These are phyloP conservation scores for Calocybe gambosa DNA, from an alignment of 1,284 basidiomycete genomes.

Conservation along the genomic window DNA sequence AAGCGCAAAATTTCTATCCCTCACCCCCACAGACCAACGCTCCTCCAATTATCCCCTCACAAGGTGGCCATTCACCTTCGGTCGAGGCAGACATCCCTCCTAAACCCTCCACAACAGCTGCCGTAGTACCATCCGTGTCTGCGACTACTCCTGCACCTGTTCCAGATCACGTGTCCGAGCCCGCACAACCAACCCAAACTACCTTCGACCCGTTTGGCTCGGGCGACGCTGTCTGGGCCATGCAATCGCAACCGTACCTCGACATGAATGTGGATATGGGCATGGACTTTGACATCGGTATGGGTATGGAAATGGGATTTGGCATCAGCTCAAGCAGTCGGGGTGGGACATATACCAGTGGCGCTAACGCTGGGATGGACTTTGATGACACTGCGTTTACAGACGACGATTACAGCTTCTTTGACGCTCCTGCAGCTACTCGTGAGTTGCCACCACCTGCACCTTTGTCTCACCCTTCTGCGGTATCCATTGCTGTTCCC, in stretches of 20 bases:
- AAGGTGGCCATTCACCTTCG: constrained; percentile 22
- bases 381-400: constrained; percentile 61
- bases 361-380: constrained; percentile 24
- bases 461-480: background rate
- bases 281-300: constrained; percentile 37
- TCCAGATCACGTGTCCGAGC: constrained; percentile 6
- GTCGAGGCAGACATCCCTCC: constrained; percentile 14
- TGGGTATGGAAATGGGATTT: constrained; percentile 42
- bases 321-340: constrained; percentile 40
- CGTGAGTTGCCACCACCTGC: constrained; percentile 1
- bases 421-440: constrained; percentile 40
- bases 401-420: constrained; percentile 76
- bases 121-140: constrained; percentile 4
- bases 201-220: constrained; percentile 34
- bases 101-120: background rate
- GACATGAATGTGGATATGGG: constrained; percentile 34
- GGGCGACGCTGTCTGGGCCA: constrained; percentile 39
- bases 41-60: constrained; percentile 20
- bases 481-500: background rate
- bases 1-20: constrained; percentile 42
- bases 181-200: constrained; percentile 15
- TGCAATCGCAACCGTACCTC: constrained; percentile 33
- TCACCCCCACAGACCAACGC: constrained; percentile 47
- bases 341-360: constrained; percentile 26
- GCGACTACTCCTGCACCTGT: constrained; percentile 1